A percentile compares a stretch with the other conserved stretches of the same genome.
These are phyloP conservation scores for Aethionema arabicum DNA, from an alignment of 345 rosid species.

Conservation along the genomic window DNA sequence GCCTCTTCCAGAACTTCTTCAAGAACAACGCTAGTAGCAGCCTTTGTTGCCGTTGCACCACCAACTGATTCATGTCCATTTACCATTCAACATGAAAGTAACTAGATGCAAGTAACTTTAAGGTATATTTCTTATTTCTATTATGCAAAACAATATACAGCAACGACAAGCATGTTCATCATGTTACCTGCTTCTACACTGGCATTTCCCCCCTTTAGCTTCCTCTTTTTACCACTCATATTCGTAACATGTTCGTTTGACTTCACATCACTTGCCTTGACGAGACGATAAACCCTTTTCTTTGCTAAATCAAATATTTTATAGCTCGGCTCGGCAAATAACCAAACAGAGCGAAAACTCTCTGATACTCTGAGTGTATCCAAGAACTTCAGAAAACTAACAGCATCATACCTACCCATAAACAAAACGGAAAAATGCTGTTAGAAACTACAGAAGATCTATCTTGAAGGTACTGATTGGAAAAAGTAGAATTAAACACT, in stretches of 20 bases:
- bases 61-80: constrained; percentile 39
- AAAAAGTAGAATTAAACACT: not conserved
- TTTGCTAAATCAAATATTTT: constrained; percentile 96
- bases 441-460: constrained; percentile 17
- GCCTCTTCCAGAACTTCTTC: constrained; percentile 86
- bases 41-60: constrained; percentile 40
- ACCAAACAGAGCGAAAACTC: constrained; percentile 98
- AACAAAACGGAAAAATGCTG: not conserved
- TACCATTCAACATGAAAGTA: constrained; percentile 16
- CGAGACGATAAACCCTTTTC: constrained; percentile 79
- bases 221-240: constrained; percentile 59
- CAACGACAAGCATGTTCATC: not conserved
- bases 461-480: not conserved
- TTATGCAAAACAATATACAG: not conserved
- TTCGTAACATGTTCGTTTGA: constrained; percentile 42
- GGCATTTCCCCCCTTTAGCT: constrained; percentile 39
- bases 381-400: constrained; percentile 92
- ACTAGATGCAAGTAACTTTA: not conserved
- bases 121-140: not conserved
- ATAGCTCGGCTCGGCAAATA: constrained; percentile 97
- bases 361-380: constrained; percentile 91
- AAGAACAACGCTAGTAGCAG: constrained; percentile 44
- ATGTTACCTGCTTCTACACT: constrained; percentile 38
- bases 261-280: constrained; percentile 53
- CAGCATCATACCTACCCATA: constrained; percentile 88